phyloP scores from a whole-genome alignment of 768 basidiomycete species.

The Lactarius pseudohatsudake region DNA sequence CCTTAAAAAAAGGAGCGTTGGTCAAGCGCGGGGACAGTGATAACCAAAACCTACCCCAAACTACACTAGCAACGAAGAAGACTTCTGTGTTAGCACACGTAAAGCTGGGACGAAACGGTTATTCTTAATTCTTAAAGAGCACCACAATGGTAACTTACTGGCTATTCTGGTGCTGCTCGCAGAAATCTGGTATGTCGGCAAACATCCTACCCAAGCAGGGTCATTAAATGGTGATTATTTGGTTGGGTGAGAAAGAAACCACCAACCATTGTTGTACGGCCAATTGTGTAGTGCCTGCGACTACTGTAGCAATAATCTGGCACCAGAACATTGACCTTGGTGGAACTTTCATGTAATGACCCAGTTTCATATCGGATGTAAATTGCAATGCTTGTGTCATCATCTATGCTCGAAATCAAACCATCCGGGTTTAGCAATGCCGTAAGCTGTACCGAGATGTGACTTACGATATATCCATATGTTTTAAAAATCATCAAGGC shows the following conservation, averaged over 20 bases:
- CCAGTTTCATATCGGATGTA: constrained; percentile 74
- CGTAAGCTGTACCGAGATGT: not conserved
- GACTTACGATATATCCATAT: constrained; percentile 30
- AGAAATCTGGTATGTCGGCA: constrained; percentile 63
- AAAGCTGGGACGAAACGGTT: constrained; percentile 17
- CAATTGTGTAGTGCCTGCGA: constrained; percentile 68
- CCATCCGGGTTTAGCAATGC: not conserved
- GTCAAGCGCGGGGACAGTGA: not conserved
- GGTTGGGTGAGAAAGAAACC: too few relatives aligned
- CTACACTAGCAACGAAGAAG: constrained; percentile 30
- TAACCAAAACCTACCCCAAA: constrained; percentile 24
- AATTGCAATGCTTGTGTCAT: constrained; percentile 60
- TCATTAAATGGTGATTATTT: not conserved
- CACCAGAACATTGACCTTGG: constrained; percentile 30
- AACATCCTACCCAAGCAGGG: constrained; percentile 45
- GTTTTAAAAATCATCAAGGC: constrained; percentile 81
- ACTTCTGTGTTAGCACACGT: constrained; percentile 26
- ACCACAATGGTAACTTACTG: constrained; percentile 12
- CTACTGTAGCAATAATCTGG: constrained; percentile 57
- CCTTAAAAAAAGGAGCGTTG: constrained; percentile 38
- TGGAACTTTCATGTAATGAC: constrained; percentile 71
- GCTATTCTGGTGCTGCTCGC: constrained; percentile 50
- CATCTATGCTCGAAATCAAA: constrained; percentile 19
- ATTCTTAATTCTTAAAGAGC: not conserved
- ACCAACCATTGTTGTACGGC: constrained; percentile 54